Evolutionary conservation across 305 asterid species (phyloP).

Genomic region (Rubia tinctorum): DNA sequence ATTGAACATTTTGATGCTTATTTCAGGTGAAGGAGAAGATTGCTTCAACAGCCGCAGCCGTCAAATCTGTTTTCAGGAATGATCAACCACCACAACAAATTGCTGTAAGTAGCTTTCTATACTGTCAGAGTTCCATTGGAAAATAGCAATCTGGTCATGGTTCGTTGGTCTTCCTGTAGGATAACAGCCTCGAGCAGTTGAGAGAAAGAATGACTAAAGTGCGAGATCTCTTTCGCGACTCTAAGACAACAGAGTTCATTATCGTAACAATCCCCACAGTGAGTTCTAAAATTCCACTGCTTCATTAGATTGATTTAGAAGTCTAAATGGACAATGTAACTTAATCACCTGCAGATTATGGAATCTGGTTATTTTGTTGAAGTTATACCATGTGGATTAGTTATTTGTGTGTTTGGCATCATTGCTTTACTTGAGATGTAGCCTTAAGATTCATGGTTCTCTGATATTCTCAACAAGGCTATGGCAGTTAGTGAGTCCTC

Average conservation of each 20-base stretch:
- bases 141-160: background rate
- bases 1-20: constrained; percentile 12
- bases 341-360: background rate
- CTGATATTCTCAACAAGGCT: constrained; percentile 39
- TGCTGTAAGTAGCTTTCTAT: constrained; percentile 35
- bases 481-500: constrained; percentile 93
- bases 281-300: constrained; percentile 22
- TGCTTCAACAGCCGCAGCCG: constrained; percentile 66
- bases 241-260: constrained; percentile 64
- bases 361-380: background rate
- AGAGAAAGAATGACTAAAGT: constrained; percentile 65
- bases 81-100: constrained; percentile 53
- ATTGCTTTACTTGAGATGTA: background rate
- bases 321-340: background rate
- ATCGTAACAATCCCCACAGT: constrained; percentile 80
- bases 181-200: constrained; percentile 55
- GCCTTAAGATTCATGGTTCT: constrained; percentile 15
- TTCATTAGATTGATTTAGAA: background rate
- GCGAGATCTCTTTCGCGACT: constrained; percentile 62
- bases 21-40: constrained; percentile 64
- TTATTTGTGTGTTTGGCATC: background rate
- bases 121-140: background rate
- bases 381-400: background rate
- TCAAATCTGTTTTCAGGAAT: constrained; percentile 57
- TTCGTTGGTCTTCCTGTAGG: constrained; percentile 29